phyloP scores from a whole-genome alignment of 331 rosid genomes.

The Quercus lobata region DNA sequence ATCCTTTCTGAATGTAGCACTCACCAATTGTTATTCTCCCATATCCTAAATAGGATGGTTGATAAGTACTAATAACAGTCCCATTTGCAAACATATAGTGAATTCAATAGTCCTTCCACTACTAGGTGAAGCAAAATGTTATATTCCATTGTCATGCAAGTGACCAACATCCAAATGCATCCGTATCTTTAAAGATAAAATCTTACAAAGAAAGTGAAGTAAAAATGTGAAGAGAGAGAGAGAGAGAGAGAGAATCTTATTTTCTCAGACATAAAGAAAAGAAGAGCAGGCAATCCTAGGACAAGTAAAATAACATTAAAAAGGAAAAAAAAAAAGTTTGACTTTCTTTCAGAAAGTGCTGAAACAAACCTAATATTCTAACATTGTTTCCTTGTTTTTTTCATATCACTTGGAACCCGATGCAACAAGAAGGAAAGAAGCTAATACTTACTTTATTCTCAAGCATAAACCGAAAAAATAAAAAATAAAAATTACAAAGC shows the following conservation, averaged over 20 bases:
- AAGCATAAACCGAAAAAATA: constrained; percentile 6
- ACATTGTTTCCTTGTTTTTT: neutral
- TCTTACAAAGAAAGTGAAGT: neutral
- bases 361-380: neutral
- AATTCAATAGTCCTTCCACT: neutral
- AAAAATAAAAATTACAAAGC: neutral
- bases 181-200: neutral
- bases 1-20: too few relatives aligned
- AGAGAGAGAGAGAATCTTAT: neutral
- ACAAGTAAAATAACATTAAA: neutral
- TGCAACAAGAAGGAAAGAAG: constrained; percentile 9
- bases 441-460: constrained; percentile 7
- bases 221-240: neutral
- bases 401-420: neutral
- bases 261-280: constrained; percentile 15
- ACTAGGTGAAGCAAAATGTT: neutral
- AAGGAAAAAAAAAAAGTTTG: neutral
- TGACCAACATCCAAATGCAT: neutral
- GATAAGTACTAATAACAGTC: too few relatives aligned
- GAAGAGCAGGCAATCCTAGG: neutral
- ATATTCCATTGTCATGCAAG: neutral
- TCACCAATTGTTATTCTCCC: too few relatives aligned
- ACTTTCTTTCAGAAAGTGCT: neutral
- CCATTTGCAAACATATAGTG: neutral
- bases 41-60: too few relatives aligned